A percentile compares a stretch with the other conserved stretches of the same genome.
phyloP scores from a whole-genome alignment of 2,329 filamentous ascomycete species.

The Acephala macrosclerotiorum region DNA sequence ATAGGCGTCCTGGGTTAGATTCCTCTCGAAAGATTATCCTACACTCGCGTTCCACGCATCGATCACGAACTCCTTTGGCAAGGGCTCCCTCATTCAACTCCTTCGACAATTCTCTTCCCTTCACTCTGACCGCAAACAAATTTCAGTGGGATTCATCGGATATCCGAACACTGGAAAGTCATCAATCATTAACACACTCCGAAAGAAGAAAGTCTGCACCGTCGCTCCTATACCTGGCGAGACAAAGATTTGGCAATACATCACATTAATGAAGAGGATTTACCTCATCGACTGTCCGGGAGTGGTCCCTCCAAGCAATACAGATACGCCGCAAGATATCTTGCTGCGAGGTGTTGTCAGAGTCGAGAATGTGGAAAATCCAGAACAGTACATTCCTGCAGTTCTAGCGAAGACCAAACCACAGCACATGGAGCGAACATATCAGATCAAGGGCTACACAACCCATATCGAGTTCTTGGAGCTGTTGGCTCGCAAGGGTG shows the following conservation, averaged over 20 bases:
- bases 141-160: conserved; percentile 78
- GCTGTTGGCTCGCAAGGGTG: conserved; percentile 84
- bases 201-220: conserved; percentile 92
- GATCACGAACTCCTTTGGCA: conserved; percentile 96
- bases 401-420: conserved; percentile 82
- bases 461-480: conserved; percentile 86
- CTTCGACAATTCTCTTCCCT: conserved; percentile 91
- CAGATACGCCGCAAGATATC: conserved; percentile 86
- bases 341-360: conserved; percentile 89
- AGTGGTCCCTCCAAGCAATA: conserved; percentile 88
- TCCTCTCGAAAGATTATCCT: conserved; percentile 88
- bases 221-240: conserved; percentile 95
- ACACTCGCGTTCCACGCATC: conserved; percentile 94
- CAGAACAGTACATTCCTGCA: conserved; percentile 92
- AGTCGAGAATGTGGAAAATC: conserved; percentile 95
- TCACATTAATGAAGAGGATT: conserved; percentile 93
- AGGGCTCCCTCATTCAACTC: conserved; percentile 90
- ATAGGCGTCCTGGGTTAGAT: conserved; percentile 91
- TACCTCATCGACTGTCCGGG: conserved; percentile 97
- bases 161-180: conserved; percentile 97
- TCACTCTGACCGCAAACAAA: conserved; percentile 91
- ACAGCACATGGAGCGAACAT: conserved; percentile 91
- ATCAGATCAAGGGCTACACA: conserved; percentile 82
- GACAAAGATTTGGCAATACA: conserved; percentile 98
- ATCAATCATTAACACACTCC: conserved; percentile 94